A percentile compares a stretch with the other conserved stretches of the same genome.
These are phyloP conservation scores for Leccinum sublutescens DNA, from an alignment of 768 basidiomycete genomes.

Conservation along the genomic window DNA sequence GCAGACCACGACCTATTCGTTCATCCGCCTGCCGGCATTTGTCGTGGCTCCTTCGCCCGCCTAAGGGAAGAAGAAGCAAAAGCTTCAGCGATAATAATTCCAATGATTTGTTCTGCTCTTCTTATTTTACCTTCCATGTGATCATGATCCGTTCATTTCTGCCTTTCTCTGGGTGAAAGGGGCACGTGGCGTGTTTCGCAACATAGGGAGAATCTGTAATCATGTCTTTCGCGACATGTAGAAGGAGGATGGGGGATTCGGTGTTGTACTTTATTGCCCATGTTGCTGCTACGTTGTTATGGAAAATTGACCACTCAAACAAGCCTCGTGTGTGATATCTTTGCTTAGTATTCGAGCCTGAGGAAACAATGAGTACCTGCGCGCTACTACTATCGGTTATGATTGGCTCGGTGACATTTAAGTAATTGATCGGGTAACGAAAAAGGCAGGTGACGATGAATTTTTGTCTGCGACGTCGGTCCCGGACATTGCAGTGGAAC, in stretches of 20 bases:
- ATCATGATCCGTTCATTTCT: background rate
- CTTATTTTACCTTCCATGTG: background rate
- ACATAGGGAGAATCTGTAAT: background rate
- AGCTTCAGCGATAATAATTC: background rate
- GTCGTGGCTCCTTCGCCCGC: conserved; percentile 18
- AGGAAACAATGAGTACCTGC: background rate
- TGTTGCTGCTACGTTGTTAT: background rate
- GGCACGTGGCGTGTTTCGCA: background rate
- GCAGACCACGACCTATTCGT: conserved; percentile 27
- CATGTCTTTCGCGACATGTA: background rate
- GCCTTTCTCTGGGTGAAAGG: conserved; percentile 1
- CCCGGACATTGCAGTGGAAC: conserved; percentile 5
- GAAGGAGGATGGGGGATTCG: background rate
- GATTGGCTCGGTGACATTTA: conserved; percentile 17
- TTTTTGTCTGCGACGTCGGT: conserved; percentile 9
- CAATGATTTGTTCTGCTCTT: too few relatives aligned
- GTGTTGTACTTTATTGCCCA: background rate
- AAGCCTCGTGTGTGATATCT: background rate
- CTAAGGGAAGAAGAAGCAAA: background rate
- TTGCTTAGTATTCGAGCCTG: background rate
- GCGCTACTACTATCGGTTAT: background rate
- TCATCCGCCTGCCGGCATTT: conserved; percentile 26
- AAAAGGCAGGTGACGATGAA: conserved; percentile 31
- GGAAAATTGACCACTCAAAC: background rate
- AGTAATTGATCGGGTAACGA: conserved; percentile 28